Evolutionary conservation across 140 eudicot species (phyloP).

Genomic region (Cichorium intybus): DNA sequence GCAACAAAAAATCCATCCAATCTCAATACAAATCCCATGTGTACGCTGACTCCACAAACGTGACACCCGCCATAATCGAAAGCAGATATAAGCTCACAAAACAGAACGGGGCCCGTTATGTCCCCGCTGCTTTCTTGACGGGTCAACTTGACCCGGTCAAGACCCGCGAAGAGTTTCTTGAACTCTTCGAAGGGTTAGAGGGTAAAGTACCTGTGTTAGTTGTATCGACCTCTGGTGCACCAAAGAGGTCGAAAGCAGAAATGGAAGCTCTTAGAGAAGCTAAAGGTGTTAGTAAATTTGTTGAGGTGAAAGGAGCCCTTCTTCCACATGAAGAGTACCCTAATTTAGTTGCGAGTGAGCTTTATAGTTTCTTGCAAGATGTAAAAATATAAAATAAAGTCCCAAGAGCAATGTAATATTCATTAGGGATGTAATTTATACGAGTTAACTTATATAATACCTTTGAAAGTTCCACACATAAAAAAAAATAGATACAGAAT

Average conservation of each 20-base stretch:
- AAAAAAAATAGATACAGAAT: too few species aligned
- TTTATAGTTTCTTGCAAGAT: conserved; percentile 71
- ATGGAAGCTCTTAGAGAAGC: conserved; percentile 91
- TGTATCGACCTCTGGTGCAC: conserved; percentile 71
- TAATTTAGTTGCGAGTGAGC: conserved; percentile 62
- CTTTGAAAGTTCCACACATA: too few species aligned
- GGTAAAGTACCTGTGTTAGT: conserved; percentile 66
- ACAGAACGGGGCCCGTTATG: conserved; percentile 78
- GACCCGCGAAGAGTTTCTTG: conserved; percentile 73
- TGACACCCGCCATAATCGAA: conserved; percentile 70
- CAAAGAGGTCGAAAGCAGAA: conserved; percentile 95
- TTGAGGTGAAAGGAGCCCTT: conserved; percentile 94
- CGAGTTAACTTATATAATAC: too few species aligned
- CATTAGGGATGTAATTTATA: neutral
- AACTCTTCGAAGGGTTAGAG: conserved; percentile 60
- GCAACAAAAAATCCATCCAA: conserved; percentile 76
- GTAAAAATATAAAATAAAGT: neutral
- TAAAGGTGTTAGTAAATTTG: conserved; percentile 81
- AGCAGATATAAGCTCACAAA: conserved; percentile 80
- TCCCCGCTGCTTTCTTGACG: conserved; percentile 94
- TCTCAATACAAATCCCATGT: conserved; percentile 92
- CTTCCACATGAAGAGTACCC: conserved; percentile 98
- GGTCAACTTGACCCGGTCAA: conserved; percentile 87
- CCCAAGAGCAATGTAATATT: neutral
- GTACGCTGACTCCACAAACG: conserved; percentile 74